Evolutionary conservation across 805 yeast species (phyloP).

Genomic region (Candida xyloterini): DNA sequence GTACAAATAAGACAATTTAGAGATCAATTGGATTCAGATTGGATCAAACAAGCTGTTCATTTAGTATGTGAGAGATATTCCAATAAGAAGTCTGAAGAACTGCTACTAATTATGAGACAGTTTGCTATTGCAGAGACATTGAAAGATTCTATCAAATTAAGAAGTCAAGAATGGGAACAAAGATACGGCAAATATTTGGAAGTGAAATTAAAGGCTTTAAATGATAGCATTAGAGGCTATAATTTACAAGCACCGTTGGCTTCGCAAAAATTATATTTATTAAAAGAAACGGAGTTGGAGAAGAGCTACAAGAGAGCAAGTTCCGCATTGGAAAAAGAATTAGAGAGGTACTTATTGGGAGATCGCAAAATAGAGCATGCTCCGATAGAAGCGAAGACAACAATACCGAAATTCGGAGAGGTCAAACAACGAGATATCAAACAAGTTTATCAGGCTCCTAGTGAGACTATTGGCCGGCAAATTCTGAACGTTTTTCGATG

Average conservation of each 20-base stretch:
- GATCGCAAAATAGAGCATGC: not conserved
- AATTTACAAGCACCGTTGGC: constrained; percentile 63
- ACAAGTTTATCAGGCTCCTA: constrained; percentile 27
- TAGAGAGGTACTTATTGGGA: constrained; percentile 22
- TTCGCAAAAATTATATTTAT: constrained; percentile 54
- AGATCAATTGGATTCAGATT: constrained; percentile 38
- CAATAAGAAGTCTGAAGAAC: constrained; percentile 16
- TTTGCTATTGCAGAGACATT: constrained; percentile 23
- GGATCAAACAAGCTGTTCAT: constrained; percentile 35
- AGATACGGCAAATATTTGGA: constrained; percentile 32
- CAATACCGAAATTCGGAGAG: constrained; percentile 15
- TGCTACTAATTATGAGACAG: constrained; percentile 12
- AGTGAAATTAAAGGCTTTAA: constrained; percentile 38
- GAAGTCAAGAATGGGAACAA: constrained; percentile 38
- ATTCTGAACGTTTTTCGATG: constrained; percentile 24
- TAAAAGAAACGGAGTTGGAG: constrained; percentile 42
- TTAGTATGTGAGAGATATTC: constrained; percentile 29
- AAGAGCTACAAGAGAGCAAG: constrained; percentile 36
- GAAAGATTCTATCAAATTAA: constrained; percentile 9
- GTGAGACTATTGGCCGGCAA: constrained; percentile 31
- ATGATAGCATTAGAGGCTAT: constrained; percentile 52
- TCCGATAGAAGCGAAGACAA: not conserved
- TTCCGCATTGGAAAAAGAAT: constrained; percentile 24
- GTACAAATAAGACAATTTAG: constrained; percentile 48
- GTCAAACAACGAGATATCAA: constrained; percentile 21